phyloP scores from a whole-genome alignment of 2,329 filamentous ascomycete genomes.

The Monosporascus sp. region DNA sequence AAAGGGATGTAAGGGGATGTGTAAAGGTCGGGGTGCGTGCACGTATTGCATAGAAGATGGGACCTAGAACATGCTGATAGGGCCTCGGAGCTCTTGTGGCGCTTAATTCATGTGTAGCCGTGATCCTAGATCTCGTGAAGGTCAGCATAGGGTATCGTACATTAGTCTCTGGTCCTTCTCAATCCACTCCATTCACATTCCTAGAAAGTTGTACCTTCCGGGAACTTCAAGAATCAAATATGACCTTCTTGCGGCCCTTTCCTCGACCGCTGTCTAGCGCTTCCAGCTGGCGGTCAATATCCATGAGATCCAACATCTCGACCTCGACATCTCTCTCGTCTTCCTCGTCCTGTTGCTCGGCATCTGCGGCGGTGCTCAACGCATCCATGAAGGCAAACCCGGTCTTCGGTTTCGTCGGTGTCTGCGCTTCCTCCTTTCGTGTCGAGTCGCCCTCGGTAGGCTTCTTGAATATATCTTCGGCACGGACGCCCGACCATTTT shows the following conservation, averaged over 20 bases:
- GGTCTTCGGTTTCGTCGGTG: constrained; percentile 23
- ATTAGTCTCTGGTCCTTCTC: not conserved
- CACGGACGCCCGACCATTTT: constrained; percentile 15
- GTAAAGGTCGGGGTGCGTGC: not conserved
- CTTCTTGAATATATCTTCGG: constrained; percentile 8
- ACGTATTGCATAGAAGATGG: not conserved
- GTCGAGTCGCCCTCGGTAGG: constrained; percentile 18
- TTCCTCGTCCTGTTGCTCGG: constrained; percentile 36
- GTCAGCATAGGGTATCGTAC: constrained; percentile 10
- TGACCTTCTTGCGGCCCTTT: constrained; percentile 45
- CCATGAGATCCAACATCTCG: constrained; percentile 61
- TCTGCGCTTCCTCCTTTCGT: constrained; percentile 19
- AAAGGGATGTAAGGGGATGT: constrained; percentile 17
- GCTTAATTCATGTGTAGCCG: not conserved
- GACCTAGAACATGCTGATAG: not conserved
- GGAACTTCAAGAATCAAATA: constrained; percentile 39
- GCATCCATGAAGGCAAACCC: constrained; percentile 48
- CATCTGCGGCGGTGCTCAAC: constrained; percentile 48
- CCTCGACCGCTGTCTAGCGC: constrained; percentile 46
- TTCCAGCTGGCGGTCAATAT: constrained; percentile 56
- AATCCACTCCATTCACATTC: not conserved
- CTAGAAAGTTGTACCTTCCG: not conserved
- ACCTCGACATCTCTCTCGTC: constrained; percentile 48
- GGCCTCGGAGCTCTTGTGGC: not conserved
- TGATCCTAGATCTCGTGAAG: constrained; percentile 4